Evolutionary conservation across 306 rosid genomes (phyloP), one percentile per base, ranked within the genome.

Genomic region (Luffa acutangula): DNA sequence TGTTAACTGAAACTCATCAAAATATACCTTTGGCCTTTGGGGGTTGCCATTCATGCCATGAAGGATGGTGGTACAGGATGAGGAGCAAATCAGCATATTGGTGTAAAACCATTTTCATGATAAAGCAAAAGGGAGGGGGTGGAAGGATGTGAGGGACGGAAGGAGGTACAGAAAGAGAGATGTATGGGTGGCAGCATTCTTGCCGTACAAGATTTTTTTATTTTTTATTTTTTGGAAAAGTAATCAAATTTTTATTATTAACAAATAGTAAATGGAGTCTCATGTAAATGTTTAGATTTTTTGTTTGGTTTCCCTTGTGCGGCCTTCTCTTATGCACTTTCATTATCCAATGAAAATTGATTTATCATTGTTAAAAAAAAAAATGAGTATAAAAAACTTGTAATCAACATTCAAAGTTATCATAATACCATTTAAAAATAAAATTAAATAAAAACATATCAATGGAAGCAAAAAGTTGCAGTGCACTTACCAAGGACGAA

Each of bases 401-500:
- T 48, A 74, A 72, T 21, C 33, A 46, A 48, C 36, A 74, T 7
- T 25, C 43, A 74, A 52, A 33, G 46, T 31, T 51, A 49, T 9
- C 48, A 75, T 39, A 45, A 56, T n/a, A 63, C 18, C 20, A 78
- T 25, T 49, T 15, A 6, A 14, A 64, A 46, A 63, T 54, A 36
- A 76, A 69, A 39, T 53, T 53, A 52, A 41, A 15, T 54, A 51
- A 33, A 6, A 74, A 15, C 75, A 69, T 69, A 57, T 7, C 51
- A 75, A 31, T 2, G 69, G 33, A 57, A 9, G 60, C 56, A 77
- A 43, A 25, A 52, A 25, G 67, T 60, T 13, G 13, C 41, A 57
- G 58, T 53, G 42, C 51, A 78, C 57, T 75, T 91, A 95, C 99
- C 99, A 95, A 79, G 99, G 88, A 77, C 97, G 99, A 67, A 95